Conservation (phyloP, 805 yeast species). For the Wickerhamiella musiphila region DNA sequence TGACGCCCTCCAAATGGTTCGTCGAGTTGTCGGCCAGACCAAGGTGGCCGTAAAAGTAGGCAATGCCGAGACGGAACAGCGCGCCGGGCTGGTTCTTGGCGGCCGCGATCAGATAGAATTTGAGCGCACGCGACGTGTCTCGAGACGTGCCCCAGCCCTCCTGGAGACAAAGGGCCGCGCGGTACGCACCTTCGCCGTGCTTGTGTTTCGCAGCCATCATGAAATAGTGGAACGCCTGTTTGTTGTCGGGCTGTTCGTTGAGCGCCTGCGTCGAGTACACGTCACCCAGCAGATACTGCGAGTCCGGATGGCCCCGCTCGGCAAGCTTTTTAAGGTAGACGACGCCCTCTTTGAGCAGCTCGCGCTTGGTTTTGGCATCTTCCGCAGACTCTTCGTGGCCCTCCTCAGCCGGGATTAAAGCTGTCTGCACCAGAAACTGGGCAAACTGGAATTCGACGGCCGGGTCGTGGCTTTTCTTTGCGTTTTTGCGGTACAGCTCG, state of each 20-base stretch:
- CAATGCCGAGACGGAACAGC: conserved; percentile 80
- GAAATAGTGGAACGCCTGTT: conserved; percentile 59
- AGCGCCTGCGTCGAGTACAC: conserved; percentile 72
- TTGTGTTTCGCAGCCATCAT: conserved; percentile 87
- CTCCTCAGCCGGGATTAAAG: conserved; percentile 25
- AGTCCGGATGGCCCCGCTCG: conserved; percentile 70
- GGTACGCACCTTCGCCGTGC: conserved; percentile 77
- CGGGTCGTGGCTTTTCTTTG: conserved; percentile 72
- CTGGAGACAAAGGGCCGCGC: conserved; percentile 82
- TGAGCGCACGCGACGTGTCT: conserved; percentile 73
- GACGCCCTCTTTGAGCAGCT: conserved; percentile 62
- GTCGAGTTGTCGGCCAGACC: conserved; percentile 50
- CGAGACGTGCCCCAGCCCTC: conserved; percentile 86
- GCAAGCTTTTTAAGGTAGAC: conserved; percentile 50
- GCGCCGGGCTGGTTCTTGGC: conserved; percentile 92
- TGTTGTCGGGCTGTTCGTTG: conserved; percentile 52
- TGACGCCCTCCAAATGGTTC: conserved; percentile 71
- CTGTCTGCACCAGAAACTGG: conserved; percentile 75
- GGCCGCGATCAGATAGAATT: conserved; percentile 72
- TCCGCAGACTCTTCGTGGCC: not conserved
- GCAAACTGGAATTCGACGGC: conserved; percentile 80
- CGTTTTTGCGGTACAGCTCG: conserved; percentile 73
- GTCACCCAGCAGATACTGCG: conserved; percentile 86
- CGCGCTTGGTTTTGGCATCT: conserved; percentile 18
- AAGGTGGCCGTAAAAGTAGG: conserved; percentile 70